Base-by-base conservation (phyloP, 208 protist species). In the Endotrypanum monterogeii region DNA sequence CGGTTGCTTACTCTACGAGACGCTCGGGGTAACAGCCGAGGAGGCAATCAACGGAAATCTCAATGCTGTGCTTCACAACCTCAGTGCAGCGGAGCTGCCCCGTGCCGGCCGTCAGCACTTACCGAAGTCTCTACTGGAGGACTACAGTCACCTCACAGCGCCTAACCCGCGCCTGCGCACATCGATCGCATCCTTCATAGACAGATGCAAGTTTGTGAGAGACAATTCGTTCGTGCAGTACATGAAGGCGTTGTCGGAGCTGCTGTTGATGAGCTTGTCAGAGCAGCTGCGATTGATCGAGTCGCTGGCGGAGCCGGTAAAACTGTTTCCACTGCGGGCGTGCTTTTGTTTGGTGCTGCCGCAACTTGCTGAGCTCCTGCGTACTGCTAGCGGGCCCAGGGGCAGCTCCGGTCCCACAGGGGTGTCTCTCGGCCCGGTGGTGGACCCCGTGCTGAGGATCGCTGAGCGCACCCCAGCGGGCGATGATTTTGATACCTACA, bases 1-100 rank as follows among this genome's bases (percentile, higher is more conserved):
- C 28, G 90, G 79, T 5, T 89, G 87, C 50, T 79, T 98, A 5
- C 85, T 96, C 30, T 93, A 89, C 70, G 88, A 96, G 63, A 83
- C 86, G 28, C 66, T 93, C 23, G 85, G 79, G 54, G 56, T 79
- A 18, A 80, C 71, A 0, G 76, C 62, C 18, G 63, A 76, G 20
- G 76, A 80, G 70, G 76, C 77, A 8, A 67, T 61, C 41, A 61
- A 76, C 30, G 73, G 78, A 12, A 74, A 52, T 51, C 72, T 77
- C 35, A 66, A 63, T 55, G 37, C 71, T 5, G 16, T 78, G 23
- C 25, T 56, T 14, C 73, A 70, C 67, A 71, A 20, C 73, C 73
- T 83, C 55, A 52, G 63, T 30, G 71, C 67, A 35, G 73, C 67
- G 63, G 67, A 81, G 37, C 78, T 74, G 74, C 73, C 51, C 73